These are phyloP conservation scores for Didymella pomorum DNA, from an alignment of 2,329 filamentous ascomycete species.

Conservation along the genomic window DNA sequence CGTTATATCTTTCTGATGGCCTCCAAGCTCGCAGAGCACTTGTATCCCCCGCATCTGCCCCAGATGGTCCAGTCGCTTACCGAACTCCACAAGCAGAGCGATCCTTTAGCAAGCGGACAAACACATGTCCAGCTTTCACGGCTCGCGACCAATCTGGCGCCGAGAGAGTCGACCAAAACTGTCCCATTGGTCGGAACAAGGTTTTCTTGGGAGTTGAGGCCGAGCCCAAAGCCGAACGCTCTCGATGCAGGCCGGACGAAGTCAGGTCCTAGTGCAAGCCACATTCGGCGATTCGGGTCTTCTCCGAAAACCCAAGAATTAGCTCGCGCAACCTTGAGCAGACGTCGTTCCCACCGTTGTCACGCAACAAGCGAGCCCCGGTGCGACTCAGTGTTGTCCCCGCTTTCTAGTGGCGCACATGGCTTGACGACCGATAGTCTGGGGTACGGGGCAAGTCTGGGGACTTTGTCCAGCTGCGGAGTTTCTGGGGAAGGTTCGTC, in stretches of 20 bases:
- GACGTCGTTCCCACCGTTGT: background rate
- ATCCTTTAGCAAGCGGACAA: background rate
- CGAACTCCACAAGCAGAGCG: background rate
- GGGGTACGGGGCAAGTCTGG: conserved; percentile 38
- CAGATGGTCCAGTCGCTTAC: background rate
- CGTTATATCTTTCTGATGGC: conserved; percentile 1
- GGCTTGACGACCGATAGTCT: conserved; percentile 2
- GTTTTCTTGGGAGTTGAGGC: background rate
- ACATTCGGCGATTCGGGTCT: conserved; percentile 1
- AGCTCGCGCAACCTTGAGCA: background rate
- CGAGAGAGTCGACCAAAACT: too few species aligned
- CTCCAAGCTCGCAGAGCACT: background rate
- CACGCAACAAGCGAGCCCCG: background rate
- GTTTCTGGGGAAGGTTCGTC: conserved; percentile 34
- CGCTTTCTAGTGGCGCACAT: conserved; percentile 1
- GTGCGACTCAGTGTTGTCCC: background rate
- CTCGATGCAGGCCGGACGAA: background rate
- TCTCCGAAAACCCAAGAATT: background rate
- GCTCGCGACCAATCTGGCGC: background rate
- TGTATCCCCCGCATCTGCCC: background rate
- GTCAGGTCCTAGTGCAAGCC: conserved; percentile 24
- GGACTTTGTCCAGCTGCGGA: conserved; percentile 16
- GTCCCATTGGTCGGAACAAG: background rate
- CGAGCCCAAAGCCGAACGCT: background rate
- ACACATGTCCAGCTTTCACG: background rate